Evolutionary conservation across 2,329 filamentous ascomycete genomes (phyloP), one percentile per base, ranked within the genome.

Genomic region (Fusarium phyllophilum): DNA sequence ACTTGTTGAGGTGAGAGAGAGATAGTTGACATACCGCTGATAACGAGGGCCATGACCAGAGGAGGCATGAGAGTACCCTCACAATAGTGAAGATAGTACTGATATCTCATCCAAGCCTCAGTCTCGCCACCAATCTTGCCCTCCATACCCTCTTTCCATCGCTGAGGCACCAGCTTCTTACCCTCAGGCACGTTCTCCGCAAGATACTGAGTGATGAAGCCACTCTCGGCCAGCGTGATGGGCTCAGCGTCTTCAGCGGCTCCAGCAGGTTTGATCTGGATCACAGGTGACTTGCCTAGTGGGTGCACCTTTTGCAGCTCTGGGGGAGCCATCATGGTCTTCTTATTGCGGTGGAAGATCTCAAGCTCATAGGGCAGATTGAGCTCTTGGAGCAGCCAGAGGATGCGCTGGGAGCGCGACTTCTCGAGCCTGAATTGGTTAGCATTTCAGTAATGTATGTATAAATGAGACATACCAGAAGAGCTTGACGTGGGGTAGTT

Each of bases 371-470:
- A 97, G 34, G 92, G 88, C 39, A 97, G 82, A 48, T 92, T 88
- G 70, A 96, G 90, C 82, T 96, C 94, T 81, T 96, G 93, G 48
- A 97, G 89, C 12, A 97, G 90, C 93, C 94, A 97, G 49, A 96
- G 85, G 66, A 96, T 92, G 71, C 94, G 91, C 82, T 97, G 94
- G 18, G 93, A 90, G 75, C 95, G 93, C 63, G 94, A 97, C 76
- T 92, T 86, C 77, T 96, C 89, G 69, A 97, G 92, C 94, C 94
- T 97, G 75, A n/a, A 31, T 17, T 26, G 12, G 36, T 74, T 17
- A 74, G 45, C 33, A 36, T 39, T 42, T 20, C 12, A 12, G 22
- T 36, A 9, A 24, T 17, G 15, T 18, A 36, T 31, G 22, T 22
- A 13, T 44, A 14, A 17, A 33, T 44, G 34, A 42, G 62, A 76